Percentiles rank a stretch among this genome's conserved stretches.
Evolutionary conservation across 345 rosid species (phyloP).

Genomic region (Tarenaya hassleriana): DNA sequence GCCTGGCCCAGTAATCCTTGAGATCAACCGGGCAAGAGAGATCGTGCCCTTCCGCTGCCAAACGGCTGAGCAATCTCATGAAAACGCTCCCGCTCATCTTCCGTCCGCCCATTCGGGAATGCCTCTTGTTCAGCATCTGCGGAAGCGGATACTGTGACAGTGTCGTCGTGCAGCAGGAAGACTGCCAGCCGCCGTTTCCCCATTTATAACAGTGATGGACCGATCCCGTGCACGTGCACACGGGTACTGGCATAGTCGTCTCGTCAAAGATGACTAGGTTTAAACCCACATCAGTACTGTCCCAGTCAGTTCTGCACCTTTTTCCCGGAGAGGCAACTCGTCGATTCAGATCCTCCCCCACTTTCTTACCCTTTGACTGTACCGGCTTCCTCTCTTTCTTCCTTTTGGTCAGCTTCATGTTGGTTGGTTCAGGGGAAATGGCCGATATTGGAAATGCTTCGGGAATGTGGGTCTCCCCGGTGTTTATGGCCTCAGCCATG

Average conservation of each 20-base stretch:
- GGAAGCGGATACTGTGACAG: conserved; percentile 80
- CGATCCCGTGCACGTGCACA: conserved; percentile 82
- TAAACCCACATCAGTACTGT: conserved; percentile 50
- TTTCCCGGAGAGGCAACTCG: conserved; percentile 45
- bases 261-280: conserved; percentile 58
- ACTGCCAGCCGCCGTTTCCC: conserved; percentile 99
- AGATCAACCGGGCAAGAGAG: conserved; percentile 64
- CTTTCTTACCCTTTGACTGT: conserved; percentile 45
- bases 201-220: conserved; percentile 90
- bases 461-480: conserved; percentile 33
- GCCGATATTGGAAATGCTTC: conserved; percentile 50
- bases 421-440: conserved; percentile 33
- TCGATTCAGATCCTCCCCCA: conserved; percentile 52
- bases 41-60: conserved; percentile 66
- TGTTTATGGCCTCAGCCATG: conserved; percentile 10
- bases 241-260: conserved; percentile 67
- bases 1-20: conserved; percentile 86
- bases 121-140: conserved; percentile 84
- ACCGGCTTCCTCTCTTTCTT: conserved; percentile 47
- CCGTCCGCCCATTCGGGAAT: conserved; percentile 81
- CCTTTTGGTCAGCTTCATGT: conserved; percentile 34
- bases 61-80: conserved; percentile 62
- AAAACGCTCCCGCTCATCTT: conserved; percentile 91
- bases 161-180: conserved; percentile 87
- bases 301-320: conserved; percentile 66